Evolutionary conservation across 106 monocot species (phyloP).

Genomic region (Phalaenopsis aphrodite): DNA sequence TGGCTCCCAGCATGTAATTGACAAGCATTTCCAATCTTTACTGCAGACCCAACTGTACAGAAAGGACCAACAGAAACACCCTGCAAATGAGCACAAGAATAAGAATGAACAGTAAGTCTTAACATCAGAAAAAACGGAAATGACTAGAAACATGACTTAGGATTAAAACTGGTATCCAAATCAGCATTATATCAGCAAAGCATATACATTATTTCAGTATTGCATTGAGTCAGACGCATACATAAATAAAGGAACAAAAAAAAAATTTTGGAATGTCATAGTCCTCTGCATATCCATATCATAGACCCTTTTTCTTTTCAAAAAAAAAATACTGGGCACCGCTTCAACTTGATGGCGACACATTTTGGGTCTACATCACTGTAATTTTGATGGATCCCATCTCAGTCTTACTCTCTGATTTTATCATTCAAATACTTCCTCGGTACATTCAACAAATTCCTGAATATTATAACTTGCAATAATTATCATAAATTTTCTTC

Average conservation of each 20-base stretch:
- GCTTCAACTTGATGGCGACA: background rate
- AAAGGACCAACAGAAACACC: conserved; percentile 73
- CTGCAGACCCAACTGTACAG: conserved; percentile 60
- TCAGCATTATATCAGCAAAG: background rate
- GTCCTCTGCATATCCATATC: background rate
- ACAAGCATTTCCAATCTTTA: conserved; percentile 63
- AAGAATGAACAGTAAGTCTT: background rate
- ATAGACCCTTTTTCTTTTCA: background rate
- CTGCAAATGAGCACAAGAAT: conserved; percentile 23
- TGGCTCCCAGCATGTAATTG: conserved; percentile 72
- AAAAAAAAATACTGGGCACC: background rate
- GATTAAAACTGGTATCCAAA: background rate
- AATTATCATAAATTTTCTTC: background rate
- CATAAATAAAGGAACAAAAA: background rate
- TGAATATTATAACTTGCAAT: background rate
- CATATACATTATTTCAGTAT: background rate
- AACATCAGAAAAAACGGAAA: background rate
- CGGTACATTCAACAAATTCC: background rate
- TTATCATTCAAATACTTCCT: background rate
- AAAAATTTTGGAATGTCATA: background rate
- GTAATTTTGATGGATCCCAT: background rate
- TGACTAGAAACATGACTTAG: background rate
- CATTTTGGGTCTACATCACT: background rate
- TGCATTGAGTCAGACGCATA: background rate
- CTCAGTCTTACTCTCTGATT: background rate